Conservation (phyloP, 2,329 filamentous ascomycete species). For the Chrysoporthe puriensis region DNA sequence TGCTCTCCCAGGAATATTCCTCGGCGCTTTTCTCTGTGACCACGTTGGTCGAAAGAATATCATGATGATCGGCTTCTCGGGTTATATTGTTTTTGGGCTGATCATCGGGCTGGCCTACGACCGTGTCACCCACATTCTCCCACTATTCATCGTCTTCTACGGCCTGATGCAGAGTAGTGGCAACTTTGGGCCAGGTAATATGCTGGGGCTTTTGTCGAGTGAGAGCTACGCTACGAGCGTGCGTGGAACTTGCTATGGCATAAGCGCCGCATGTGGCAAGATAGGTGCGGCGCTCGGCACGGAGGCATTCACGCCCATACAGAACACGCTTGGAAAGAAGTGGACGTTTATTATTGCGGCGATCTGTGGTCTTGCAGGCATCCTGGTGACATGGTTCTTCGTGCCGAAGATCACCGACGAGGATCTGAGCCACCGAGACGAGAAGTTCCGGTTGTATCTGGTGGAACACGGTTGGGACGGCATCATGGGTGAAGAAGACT, state of each 20-base stretch:
- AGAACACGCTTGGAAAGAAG: slow-evolving; percentile 38
- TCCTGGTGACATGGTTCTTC: not conserved
- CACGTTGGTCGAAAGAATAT: slow-evolving; percentile 53
- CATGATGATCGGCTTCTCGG: slow-evolving; percentile 53
- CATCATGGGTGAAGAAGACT: slow-evolving; percentile 10
- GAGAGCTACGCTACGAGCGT: slow-evolving; percentile 56
- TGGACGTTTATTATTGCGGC: slow-evolving; percentile 2
- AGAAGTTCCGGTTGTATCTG: not conserved
- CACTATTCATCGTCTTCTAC: slow-evolving; percentile 55
- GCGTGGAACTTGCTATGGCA: slow-evolving; percentile 52
- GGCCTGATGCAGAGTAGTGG: slow-evolving; percentile 53
- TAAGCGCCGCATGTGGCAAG: slow-evolving; percentile 52
- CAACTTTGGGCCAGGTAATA: slow-evolving; percentile 54
- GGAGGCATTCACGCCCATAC: slow-evolving; percentile 55
- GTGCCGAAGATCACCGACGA: not conserved
- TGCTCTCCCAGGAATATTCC: slow-evolving; percentile 41
- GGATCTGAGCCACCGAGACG: not conserved
- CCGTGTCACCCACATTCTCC: slow-evolving; percentile 50
- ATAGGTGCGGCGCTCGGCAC: slow-evolving; percentile 55
- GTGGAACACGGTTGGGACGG: slow-evolving; percentile 1
- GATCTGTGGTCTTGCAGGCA: not conserved
- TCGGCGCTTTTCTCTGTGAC: slow-evolving; percentile 51
- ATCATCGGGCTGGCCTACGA: slow-evolving; percentile 51
- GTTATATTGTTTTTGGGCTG: slow-evolving; percentile 52
- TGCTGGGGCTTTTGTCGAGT: slow-evolving; percentile 44